Percentiles rank a stretch among this genome's conserved stretches.
Conservation (phyloP, 2,329 filamentous ascomycete species). For the Monosporascus sp. region DNA sequence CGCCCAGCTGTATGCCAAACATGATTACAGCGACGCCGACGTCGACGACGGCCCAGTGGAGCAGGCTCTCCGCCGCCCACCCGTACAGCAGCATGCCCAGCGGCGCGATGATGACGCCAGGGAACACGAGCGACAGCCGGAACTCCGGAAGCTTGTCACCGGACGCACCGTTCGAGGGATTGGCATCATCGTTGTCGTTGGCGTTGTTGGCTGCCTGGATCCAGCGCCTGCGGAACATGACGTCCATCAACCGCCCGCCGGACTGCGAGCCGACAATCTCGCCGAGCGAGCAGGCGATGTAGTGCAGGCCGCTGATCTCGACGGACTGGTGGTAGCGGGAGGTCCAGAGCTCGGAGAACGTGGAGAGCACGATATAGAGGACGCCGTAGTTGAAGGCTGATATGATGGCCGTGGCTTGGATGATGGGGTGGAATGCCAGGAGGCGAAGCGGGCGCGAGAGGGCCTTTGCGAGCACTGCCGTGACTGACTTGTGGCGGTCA, state of each 20-base stretch:
- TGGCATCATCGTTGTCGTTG: background rate
- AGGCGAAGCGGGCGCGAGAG: slow-evolving; percentile 52
- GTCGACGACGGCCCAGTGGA: slow-evolving; percentile 36
- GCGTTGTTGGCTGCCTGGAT: background rate
- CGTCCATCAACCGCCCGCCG: slow-evolving; percentile 38
- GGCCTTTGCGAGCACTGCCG: slow-evolving; percentile 26
- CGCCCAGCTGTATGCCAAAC: slow-evolving; percentile 28
- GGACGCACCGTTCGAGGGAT: background rate
- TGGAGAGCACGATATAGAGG: slow-evolving; percentile 59
- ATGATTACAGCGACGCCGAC: slow-evolving; percentile 27
- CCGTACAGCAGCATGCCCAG: slow-evolving; percentile 37
- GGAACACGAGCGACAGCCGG: slow-evolving; percentile 54
- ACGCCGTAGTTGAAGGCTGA: slow-evolving; percentile 57
- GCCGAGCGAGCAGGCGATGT: slow-evolving; percentile 57
- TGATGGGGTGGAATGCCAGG: slow-evolving; percentile 53
- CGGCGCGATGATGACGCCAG: slow-evolving; percentile 40
- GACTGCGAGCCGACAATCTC: slow-evolving; percentile 53
- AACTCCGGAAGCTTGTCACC: slow-evolving; percentile 46
- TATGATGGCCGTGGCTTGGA: slow-evolving; percentile 50
- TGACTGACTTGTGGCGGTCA: slow-evolving; percentile 22
- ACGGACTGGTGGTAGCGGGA: slow-evolving; percentile 48
- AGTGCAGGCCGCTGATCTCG: slow-evolving; percentile 58
- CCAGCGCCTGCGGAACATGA: slow-evolving; percentile 23
- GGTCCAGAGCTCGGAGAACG: slow-evolving; percentile 55
- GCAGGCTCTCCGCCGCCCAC: slow-evolving; percentile 33